phyloP scores from a whole-genome alignment of 805 yeast species.

The Blastobotrys attinorum region DNA sequence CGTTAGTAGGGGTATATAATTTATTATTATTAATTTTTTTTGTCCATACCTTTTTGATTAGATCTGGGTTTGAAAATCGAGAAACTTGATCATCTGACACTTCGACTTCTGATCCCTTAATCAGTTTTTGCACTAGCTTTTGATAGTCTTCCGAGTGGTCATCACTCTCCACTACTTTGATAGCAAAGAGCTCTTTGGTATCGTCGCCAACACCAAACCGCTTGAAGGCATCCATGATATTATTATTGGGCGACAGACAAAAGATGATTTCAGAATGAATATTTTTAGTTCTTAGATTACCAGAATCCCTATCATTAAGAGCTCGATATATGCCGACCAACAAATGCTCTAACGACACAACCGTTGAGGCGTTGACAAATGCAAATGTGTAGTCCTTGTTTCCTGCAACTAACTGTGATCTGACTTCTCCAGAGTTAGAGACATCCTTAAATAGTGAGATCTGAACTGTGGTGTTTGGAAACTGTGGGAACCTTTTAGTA shows the following conservation, averaged over 20 bases:
- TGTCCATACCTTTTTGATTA: slow-evolving; percentile 6
- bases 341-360: slow-evolving; percentile 57
- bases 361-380: slow-evolving; percentile 51
- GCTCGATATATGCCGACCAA: slow-evolving; percentile 54
- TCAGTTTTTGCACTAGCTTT: slow-evolving; percentile 5
- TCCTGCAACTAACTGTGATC: slow-evolving; percentile 37
- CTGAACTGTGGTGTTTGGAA: slow-evolving; percentile 31
- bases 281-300: slow-evolving; percentile 50
- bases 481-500: slow-evolving; percentile 37
- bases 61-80: slow-evolving; percentile 6
- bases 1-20: no score
- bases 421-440: slow-evolving; percentile 37
- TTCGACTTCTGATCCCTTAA: slow-evolving; percentile 13
- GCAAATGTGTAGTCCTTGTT: slow-evolving; percentile 50
- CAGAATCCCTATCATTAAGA: slow-evolving; percentile 41
- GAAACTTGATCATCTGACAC: slow-evolving; percentile 9
- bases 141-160: slow-evolving; percentile 17
- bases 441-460: slow-evolving; percentile 43
- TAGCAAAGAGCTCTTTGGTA: slow-evolving; percentile 38
- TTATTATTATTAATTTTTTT: no score
- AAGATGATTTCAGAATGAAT: slow-evolving; percentile 67
- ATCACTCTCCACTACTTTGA: slow-evolving; percentile 35
- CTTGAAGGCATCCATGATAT: slow-evolving; percentile 58
- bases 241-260: slow-evolving; percentile 48
- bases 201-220: slow-evolving; percentile 59